Base-by-base conservation (phyloP, 192 early-diverging fungal species). In the Podila epigama region DNA sequence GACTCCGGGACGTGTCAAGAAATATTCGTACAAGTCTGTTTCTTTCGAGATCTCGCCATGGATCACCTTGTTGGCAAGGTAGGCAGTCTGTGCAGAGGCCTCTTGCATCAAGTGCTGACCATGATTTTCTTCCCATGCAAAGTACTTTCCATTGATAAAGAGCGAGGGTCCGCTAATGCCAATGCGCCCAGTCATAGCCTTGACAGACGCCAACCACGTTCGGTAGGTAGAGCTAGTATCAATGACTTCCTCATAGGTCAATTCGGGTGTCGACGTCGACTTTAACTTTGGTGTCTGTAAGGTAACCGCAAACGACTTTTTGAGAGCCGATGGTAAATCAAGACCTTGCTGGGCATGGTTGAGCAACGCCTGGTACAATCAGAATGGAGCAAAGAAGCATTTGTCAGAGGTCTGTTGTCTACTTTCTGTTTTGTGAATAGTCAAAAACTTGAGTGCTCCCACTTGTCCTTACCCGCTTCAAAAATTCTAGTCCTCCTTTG, bases 121-220 rank as follows among this genome's bases (percentile, higher is more conserved):
- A 15, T 77, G 73, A 31, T 77, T 66, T 56, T 89, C 86, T 48
- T 75, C 83, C 65, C 92, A 72, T 13, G 85, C 83, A 62, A 89
- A 71, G 63, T 86, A 87, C 68, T 90, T 92, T 54, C 95, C 95
- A 68, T 97, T 97, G 37, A 92, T 63, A 85, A 95, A 97, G 2
- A 89, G 62, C 7, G 84, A 63, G 1, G 79, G 44, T 37, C 12
- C 54, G 15, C 25, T 66, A 40, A 63, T 44, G 2, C 71, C 69
- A 4, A 79, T 41, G 3, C 31, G 32, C 33, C 63, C 57, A 2
- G 10, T 56, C 60, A 65, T 77, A 5, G 60, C 66, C 16, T 32
- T 63, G 5, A 64, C 60, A 37, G 66, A 44, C 11, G 54, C 25
- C 5, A 77, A 18, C 73, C 73, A 77, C 4, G 56, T n/a, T 1